Evolutionary conservation across 352 stramenopile genomes (phyloP).

Genomic region (Bremia lactucae): DNA sequence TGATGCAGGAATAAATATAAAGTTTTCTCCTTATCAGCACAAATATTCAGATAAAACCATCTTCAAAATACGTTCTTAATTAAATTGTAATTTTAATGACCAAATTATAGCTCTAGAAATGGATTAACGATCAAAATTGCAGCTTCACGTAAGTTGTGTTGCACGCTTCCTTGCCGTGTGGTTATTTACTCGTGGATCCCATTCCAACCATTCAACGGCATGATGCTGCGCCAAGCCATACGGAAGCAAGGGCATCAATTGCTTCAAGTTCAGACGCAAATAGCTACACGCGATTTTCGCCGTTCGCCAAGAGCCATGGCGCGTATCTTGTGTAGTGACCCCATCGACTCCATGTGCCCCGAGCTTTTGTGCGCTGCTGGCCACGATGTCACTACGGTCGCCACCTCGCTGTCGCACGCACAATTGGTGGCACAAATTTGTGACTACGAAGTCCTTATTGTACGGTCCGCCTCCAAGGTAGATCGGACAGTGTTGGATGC

Average conservation of each 20-base stretch:
- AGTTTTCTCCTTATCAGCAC: too few relatives aligned
- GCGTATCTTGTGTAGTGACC: slow-evolving; percentile 82
- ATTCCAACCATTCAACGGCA: too few relatives aligned
- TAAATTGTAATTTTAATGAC: too few relatives aligned
- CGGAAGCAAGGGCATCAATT: slow-evolving; percentile 26
- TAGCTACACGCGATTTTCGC: slow-evolving; percentile 23
- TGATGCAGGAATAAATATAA: too few relatives aligned
- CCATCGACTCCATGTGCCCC: slow-evolving; percentile 73
- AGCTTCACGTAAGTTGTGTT: too few relatives aligned
- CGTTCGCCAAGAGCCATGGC: slow-evolving; percentile 44
- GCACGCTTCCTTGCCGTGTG: too few relatives aligned
- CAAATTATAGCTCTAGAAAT: too few relatives aligned
- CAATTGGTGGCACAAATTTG: slow-evolving; percentile 64
- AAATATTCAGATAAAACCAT: too few relatives aligned
- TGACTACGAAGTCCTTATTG: slow-evolving; percentile 85
- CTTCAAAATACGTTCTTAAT: too few relatives aligned
- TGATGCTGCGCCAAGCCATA: slow-evolving; percentile 45
- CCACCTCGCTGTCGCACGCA: slow-evolving; percentile 30
- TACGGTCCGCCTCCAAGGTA: slow-evolving; percentile 76
- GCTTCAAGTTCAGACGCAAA: slow-evolving; percentile 14
- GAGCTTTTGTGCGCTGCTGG: slow-evolving; percentile 72
- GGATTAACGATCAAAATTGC: too few relatives aligned
- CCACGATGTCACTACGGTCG: slow-evolving; percentile 67
- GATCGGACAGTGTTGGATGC: slow-evolving; percentile 61
- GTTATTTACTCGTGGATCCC: too few relatives aligned